Base-by-base conservation (phyloP, 2,329 filamentous ascomycete genomes). In the Albophoma yamanashiensis region DNA sequence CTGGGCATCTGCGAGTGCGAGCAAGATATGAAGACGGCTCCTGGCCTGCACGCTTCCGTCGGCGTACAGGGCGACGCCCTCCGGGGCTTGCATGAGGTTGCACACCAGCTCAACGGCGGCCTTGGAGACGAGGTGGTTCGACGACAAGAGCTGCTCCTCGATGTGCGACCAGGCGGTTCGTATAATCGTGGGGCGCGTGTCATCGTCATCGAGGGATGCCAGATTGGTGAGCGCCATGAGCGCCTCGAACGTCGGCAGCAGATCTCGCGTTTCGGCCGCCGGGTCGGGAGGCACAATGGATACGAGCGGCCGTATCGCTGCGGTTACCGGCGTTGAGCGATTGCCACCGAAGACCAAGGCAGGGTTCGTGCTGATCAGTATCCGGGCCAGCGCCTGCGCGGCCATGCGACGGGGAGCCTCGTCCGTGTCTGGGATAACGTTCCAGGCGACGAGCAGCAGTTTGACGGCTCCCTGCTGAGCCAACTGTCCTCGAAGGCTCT, bases 381-480 rank as follows among this genome's bases (percentile, higher is more conserved):
- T 89, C 31, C 91, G 87, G 17, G 91, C 90, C 17, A 96, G 82
- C 1, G 91, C 89, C 69, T 92, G 94, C 1, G 89, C 89, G 15
- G 90, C 86, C 50, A 81, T 84, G 31, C 84, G 81, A 63, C 78
- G 81, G 1, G 76, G 69, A 39, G 70, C 68, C 12, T 69, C 64
- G 53, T 81, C 80, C 1, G 78, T 75, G 38, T 83, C 78, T 1
- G 83, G 78, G 4, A 91, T 79, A n/a, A 79, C 77, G 15, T 81
- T 79, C 81, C 86, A 86, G 59, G 87, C 82, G 17, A 87, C 83
- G 34, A 97, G 82, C 27, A 97, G 81, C 1, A 97, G 82, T 67
- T 89, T 94, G 22, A 97, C 84, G 2, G 90, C 91, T n/a, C 94
- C 94, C 78, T 97, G 92, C 69, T 97, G 94, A 3, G 92, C 90